Evolutionary conservation across 805 yeast species (phyloP).

Genomic region (Cyberlindnera misumaiensis): DNA sequence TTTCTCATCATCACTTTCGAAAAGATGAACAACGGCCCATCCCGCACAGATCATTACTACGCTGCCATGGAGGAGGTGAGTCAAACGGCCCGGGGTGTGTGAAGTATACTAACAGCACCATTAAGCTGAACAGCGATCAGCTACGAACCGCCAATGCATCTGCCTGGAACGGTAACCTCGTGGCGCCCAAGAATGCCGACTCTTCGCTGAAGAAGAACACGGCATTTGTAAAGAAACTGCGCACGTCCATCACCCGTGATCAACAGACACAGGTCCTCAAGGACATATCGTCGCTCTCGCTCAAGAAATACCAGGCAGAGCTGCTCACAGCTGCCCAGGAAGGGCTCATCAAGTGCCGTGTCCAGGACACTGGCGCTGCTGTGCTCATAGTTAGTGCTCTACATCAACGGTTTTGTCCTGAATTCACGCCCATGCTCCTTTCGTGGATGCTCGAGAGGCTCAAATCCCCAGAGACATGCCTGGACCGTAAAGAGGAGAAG

Average conservation of each 20-base stretch:
- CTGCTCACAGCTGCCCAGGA: conserved; percentile 56
- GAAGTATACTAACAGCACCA: background rate
- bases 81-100: background rate
- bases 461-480: conserved; percentile 24
- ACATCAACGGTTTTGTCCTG: conserved; percentile 62
- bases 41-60: too few relatives aligned
- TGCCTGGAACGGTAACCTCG: conserved; percentile 18
- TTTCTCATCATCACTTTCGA: background rate
- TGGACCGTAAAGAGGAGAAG: conserved; percentile 37
- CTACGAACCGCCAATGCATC: conserved; percentile 9
- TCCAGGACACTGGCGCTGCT: conserved; percentile 55
- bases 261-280: conserved; percentile 40
- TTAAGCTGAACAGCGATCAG: conserved; percentile 4
- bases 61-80: conserved; percentile 9
- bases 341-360: conserved; percentile 44
- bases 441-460: conserved; percentile 36
- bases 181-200: conserved; percentile 36
- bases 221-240: conserved; percentile 67
- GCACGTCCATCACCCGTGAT: conserved; percentile 50
- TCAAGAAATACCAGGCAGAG: conserved; percentile 73
- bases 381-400: conserved; percentile 62
- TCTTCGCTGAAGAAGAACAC: conserved; percentile 78
- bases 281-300: conserved; percentile 55
- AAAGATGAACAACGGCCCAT: background rate
- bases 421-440: conserved; percentile 46